Base-by-base conservation (phyloP, 495 filamentous ascomycete genomes). In the Penicillium alfredii region DNA sequence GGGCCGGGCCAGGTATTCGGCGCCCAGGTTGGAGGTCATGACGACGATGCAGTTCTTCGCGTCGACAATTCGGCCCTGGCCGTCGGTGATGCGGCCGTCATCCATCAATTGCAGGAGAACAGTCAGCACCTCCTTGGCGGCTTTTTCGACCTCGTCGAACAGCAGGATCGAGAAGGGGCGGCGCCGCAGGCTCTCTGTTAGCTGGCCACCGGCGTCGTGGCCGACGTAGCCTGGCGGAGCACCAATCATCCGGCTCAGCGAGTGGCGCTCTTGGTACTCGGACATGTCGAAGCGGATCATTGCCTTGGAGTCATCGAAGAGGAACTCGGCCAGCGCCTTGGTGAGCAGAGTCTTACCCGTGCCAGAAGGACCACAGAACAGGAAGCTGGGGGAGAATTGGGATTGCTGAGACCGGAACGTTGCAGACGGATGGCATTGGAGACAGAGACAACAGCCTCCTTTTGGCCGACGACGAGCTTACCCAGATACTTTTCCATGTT, bases 231-330 rank as follows among this genome's bases (percentile, higher is more conserved):
- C 92, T 6, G 92, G 92, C 9, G 92, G 92, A 6, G 92, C 90
- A 53, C 92, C 92, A 48, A 98, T 98, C 84, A 98, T 94, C 40
- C 92, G 82, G 51, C 86, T 93, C 15, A 98, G 78, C 1, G 89
- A 86, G 63, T 98, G 92, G 7, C 89, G 84, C 63, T 98, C 92
- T 63, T 97, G 93, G 63, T 98, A 98, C 59, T 98, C 92, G 6
- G 92, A 97, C 92, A 98, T 98, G 63, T 98, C 92, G 69, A 98
- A 89, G 10, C 92, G 86, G 54, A 98, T 94, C 92, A 98, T 98
- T 11, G 88, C 68, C 71, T 95, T 95, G 10, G 92, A 73, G 52
- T 98, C 92, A 55, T 98, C 92, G 64, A 98, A 98, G 22, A 98
- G 73, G 71, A 98, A 98, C 59, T 98, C 92, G 28, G 92, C 92